Conservation (phyloP, 164 flowering plant species). For the Piper betle region DNA sequence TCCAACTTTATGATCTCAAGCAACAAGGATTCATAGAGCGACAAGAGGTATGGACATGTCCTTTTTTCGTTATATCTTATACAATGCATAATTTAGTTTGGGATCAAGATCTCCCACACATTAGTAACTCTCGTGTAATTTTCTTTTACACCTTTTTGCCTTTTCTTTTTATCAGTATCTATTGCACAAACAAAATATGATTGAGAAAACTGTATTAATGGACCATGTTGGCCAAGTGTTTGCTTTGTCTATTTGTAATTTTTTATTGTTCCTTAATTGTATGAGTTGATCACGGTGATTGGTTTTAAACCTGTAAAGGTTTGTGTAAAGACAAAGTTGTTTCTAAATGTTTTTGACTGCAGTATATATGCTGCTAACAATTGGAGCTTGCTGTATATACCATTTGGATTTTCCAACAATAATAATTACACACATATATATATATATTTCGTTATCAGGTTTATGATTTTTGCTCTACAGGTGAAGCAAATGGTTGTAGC, state of each 20-base stretch:
- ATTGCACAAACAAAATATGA: too few species aligned
- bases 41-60: slow-evolving; percentile 28
- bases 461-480: slow-evolving; percentile 18
- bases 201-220: not conserved
- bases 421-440: too few species aligned
- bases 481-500: slow-evolving; percentile 99
- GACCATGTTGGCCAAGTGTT: not conserved
- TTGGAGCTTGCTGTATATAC: not conserved
- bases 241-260: too few species aligned
- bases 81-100: not conserved
- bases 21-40: slow-evolving; percentile 53
- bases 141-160: too few species aligned
- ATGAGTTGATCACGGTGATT: too few species aligned
- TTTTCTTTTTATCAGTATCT: too few species aligned
- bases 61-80: not conserved
- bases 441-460: not conserved
- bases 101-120: not conserved
- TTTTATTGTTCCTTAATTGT: too few species aligned
- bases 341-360: too few species aligned
- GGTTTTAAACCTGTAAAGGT: too few species aligned
- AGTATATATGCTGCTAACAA: too few species aligned
- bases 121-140: not conserved
- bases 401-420: not conserved
- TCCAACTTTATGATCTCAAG: slow-evolving; percentile 48
- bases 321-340: too few species aligned